Evolutionary conservation across 106 monocot genomes (phyloP), one percentile per base, ranked within the genome.

Genomic region (Acorus gramineus): DNA sequence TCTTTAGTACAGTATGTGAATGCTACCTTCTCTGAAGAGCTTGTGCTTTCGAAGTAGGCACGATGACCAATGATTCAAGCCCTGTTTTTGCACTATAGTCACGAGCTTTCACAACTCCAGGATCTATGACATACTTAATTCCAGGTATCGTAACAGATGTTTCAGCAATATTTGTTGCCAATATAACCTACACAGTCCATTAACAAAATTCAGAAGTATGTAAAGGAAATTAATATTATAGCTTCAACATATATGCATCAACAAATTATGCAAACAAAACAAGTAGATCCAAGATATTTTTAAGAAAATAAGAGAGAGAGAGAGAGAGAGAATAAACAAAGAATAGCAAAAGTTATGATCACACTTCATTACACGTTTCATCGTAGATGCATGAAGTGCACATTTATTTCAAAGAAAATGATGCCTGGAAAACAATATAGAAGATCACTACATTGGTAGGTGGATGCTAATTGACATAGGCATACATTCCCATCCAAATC

Each of bases 141-240:
- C 96, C 96, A 71, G 88, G 96, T 47, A 98, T 98, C 71, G 91
- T 98, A 46, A 98, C 77, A 55, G 96, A 98, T 75, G 96, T 98
- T 68, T 98, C 96, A 47, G 91, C 96, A 70, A 98, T 92, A 83
- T 98, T 98, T 53, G 96, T 98, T 7, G 96, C 90, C 55, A 98
- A 80, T 77, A 98, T 83, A 28, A 96, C 81, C 90, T 96, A 53
- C 47, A 74, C 0, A 57, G 46, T 9, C 11, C 6, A 69, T 55
- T 42, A 60, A 8, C 62, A 45, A 61, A 57, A 8, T 42, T 3
- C 11, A 44, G 44, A 3, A 69, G 51, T n/a, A 10, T 47, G n/a
- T 62, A n/a, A 62, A 4, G 11, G 4, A 10, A 62, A 4, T 8
- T 47, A n/a, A 62, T 11, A 6, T 6, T 47, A 62, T 62, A 62